Percentiles rank a stretch among this genome's conserved stretches.
Conservation (phyloP, 2,329 filamentous ascomycete species). For the Camillea tinctor region DNA sequence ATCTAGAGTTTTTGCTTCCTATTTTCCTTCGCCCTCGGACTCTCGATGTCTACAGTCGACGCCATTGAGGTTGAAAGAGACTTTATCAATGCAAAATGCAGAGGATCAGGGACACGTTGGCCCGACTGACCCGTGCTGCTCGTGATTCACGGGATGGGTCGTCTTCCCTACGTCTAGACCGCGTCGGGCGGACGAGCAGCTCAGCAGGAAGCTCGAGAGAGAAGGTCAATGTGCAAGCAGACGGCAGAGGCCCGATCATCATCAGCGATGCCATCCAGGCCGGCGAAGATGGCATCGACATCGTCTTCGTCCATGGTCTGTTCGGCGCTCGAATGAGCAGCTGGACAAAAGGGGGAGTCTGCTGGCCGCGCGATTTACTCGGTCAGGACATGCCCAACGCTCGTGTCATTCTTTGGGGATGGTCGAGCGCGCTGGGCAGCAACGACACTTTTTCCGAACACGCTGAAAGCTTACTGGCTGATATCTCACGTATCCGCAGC, state of each 20-base stretch:
- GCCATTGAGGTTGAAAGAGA: conserved; percentile 2
- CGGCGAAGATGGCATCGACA: conserved; percentile 28
- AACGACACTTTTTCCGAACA: conserved; percentile 28
- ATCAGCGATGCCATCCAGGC: conserved; percentile 23
- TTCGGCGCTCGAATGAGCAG: conserved; percentile 27
- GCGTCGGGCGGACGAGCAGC: conserved; percentile 28
- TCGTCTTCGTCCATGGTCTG: conserved; percentile 32
- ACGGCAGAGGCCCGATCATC: conserved; percentile 27
- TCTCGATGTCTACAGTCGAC: neutral
- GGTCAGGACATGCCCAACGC: conserved; percentile 25
- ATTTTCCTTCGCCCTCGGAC: neutral
- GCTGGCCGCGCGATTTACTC: conserved; percentile 32
- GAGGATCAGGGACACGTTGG: conserved; percentile 31
- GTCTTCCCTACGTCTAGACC: conserved; percentile 26
- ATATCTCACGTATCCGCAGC: conserved; percentile 26
- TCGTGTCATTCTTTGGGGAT: conserved; percentile 32
- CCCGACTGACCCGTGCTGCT: conserved; percentile 28
- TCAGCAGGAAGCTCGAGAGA: conserved; percentile 29
- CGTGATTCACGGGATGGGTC: conserved; percentile 26
- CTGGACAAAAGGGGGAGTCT: conserved; percentile 29
- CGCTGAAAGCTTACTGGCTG: conserved; percentile 27
- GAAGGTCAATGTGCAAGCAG: conserved; percentile 21
- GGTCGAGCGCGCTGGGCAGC: conserved; percentile 19
- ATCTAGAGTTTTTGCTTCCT: neutral
- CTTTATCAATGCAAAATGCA: conserved; percentile 28